These are phyloP conservation scores for Lagerstroemia speciosa DNA, from an alignment of 345 rosid species.

Conservation along the genomic window DNA sequence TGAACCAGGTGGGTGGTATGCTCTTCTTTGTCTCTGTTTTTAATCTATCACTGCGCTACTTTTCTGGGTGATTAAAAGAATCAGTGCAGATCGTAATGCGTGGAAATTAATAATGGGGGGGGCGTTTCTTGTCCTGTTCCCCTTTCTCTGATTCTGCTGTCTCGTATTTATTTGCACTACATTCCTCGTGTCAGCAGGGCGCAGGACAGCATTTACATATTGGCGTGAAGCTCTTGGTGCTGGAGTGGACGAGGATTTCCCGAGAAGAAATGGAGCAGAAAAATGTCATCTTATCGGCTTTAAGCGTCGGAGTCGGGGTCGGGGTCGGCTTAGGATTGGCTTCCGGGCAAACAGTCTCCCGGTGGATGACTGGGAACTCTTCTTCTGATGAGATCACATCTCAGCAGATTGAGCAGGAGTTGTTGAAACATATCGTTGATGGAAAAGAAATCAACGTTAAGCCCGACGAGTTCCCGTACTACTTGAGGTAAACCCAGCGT, in stretches of 20 bases:
- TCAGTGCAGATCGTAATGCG: background rate
- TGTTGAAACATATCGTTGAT: constrained; percentile 57
- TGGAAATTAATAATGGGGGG: background rate
- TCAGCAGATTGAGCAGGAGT: constrained; percentile 75
- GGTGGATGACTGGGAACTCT: constrained; percentile 41
- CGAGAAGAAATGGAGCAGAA: constrained; percentile 62
- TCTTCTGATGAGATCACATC: constrained; percentile 39
- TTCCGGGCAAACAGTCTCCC: constrained; percentile 56
- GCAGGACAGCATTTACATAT: background rate
- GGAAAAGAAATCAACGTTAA: constrained; percentile 53
- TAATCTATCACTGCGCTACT: background rate
- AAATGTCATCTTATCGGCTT: constrained; percentile 58
- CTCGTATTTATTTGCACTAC: background rate
- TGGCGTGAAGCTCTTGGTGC: background rate
- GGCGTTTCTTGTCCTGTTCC: constrained; percentile 1
- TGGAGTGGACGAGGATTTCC: background rate
- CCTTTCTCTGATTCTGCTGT: background rate
- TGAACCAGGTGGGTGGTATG: background rate
- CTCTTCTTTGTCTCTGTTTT: background rate
- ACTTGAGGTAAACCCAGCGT: constrained; percentile 45
- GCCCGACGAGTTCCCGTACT: constrained; percentile 86
- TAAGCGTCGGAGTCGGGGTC: constrained; percentile 79
- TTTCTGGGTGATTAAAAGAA: background rate
- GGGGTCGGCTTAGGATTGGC: constrained; percentile 84
- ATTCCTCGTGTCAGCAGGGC: background rate